These are phyloP conservation scores for Colletotrichum sp. DNA, from an alignment of 2,329 filamentous ascomycete genomes.

Conservation along the genomic window DNA sequence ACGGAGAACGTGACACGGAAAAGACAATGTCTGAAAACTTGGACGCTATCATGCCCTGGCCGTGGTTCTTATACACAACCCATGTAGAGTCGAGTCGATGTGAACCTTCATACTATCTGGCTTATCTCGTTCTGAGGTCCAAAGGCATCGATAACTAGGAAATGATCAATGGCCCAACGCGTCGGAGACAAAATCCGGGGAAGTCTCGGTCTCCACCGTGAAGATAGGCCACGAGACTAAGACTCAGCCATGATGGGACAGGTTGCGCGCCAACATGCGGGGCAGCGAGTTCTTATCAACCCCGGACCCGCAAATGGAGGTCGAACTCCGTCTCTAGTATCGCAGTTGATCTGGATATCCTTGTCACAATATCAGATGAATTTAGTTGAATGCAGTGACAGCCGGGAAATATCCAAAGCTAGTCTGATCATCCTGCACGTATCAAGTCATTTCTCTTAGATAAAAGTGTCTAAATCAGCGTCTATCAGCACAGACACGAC, in stretches of 20 bases:
- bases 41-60: neutral
- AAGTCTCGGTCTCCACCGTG: neutral
- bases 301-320: slow-evolving; percentile 5
- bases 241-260: neutral
- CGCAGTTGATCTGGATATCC: neutral
- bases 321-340: neutral
- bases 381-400: neutral
- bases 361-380: neutral
- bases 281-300: neutral
- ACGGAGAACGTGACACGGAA: neutral
- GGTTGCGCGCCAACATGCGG: neutral
- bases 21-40: neutral
- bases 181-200: neutral
- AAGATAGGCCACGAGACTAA: neutral
- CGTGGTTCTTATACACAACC: neutral
- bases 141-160: neutral
- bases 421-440: neutral
- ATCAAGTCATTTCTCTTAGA: neutral
- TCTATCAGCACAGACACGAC: neutral
- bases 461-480: neutral
- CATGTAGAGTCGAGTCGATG: neutral
- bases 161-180: neutral
- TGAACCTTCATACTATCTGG: neutral
- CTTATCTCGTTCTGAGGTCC: neutral
- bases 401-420: neutral